Evolutionary conservation across 2,329 filamentous ascomycete genomes (phyloP), one percentile per base, ranked within the genome.

Genomic region (Fusarium acutatum): DNA sequence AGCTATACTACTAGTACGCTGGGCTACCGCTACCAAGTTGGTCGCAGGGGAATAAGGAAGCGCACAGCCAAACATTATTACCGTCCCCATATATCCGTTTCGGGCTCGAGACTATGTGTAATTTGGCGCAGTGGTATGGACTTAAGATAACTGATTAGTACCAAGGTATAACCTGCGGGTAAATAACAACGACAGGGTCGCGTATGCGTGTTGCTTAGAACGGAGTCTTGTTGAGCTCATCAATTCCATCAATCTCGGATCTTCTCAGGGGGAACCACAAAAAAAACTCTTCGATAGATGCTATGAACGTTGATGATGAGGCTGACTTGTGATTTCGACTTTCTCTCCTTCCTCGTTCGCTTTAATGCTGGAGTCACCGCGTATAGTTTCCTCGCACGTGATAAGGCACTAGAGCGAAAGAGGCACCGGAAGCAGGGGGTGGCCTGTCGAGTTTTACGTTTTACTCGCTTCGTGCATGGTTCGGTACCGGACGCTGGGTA

Each of bases 401-500:
- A 73, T 74, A 64, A 67, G 24, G 34, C 66, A 67, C 71, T 73
- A 73, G 66, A 64, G 47, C 49, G 3, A 50, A 67, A 71, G 35
- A 26, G 41, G 66, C 47, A 15, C 22, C 7, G n/a, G 34, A 30
- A 46, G 62, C 71, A 67, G 54, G 71, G 70, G 57, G 49, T 56
- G 30, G 60, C 70, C 66, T 73, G 71, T 57, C 44, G 54, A 52
- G 18, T 57, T 73, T 73, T 73, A 71, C 70, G 70, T 73, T 73
- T 73, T 70, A 56, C 58, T 71, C 68, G 57, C 66, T 65, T 70
- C 35, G 24, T 64, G 49, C 67, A 69, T 73, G 66, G 44, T 70
- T 73, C 71, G 71, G 71, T 73, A 67, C 71, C 71, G 37, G 66
- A 67, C 35, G 46, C 67, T 73, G 71, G 68, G 71, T 71, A 74